These are phyloP conservation scores for Ophiocordyceps camponoti-rufipedis DNA, from an alignment of 2,329 filamentous ascomycete genomes.

Conservation along the genomic window DNA sequence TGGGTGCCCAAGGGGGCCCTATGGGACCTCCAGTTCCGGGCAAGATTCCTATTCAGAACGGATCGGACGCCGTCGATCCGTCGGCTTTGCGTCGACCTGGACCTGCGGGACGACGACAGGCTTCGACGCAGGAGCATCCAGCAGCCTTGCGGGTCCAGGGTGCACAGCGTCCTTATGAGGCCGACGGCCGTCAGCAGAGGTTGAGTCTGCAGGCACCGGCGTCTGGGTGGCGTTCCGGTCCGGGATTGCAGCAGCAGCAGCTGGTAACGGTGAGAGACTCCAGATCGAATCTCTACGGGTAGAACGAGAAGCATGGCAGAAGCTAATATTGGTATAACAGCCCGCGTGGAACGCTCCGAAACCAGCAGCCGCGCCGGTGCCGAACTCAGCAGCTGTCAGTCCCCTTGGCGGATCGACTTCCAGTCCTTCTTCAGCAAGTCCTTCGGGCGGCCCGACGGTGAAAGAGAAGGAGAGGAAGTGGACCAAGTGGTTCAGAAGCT, in stretches of 20 bases:
- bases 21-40: constrained; percentile 2
- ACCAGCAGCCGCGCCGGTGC: not conserved
- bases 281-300: not conserved
- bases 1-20: not conserved
- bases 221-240: not conserved
- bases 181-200: not conserved
- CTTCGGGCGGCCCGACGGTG: not conserved
- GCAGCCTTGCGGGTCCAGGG: not conserved
- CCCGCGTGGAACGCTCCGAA: not conserved
- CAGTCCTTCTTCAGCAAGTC: not conserved
- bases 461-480: constrained; percentile 10
- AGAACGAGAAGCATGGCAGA: too few species aligned
- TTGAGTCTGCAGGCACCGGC: not conserved
- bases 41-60: constrained; percentile 1
- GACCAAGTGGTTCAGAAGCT: constrained; percentile 12
- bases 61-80: not conserved
- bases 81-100: not conserved
- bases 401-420: not conserved
- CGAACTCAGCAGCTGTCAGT: not conserved
- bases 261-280: not conserved
- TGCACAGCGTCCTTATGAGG: not conserved
- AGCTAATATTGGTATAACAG: not conserved
- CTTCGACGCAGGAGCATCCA: not conserved
- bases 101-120: not conserved
- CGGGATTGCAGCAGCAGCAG: not conserved